Conservation (phyloP, 805 yeast genomes). For the Yarrowia sp. region DNA sequence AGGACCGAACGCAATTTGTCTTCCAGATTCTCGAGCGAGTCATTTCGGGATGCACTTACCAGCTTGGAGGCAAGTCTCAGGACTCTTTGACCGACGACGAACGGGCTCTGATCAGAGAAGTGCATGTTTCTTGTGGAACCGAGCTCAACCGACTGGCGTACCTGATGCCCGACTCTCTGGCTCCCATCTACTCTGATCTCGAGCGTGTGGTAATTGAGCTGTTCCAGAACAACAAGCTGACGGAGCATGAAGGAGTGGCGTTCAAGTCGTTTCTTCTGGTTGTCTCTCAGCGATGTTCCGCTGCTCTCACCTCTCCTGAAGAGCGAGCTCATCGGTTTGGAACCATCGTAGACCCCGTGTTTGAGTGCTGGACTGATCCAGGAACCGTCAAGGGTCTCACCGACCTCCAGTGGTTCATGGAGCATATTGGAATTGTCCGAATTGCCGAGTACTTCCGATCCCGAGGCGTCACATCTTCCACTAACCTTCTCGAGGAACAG, state of each 20-base stretch:
- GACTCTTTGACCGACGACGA: conserved; percentile 67
- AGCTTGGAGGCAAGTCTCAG: conserved; percentile 57
- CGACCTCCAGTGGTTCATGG: conserved; percentile 98
- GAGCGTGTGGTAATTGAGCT: conserved; percentile 81
- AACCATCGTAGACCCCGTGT: conserved; percentile 90
- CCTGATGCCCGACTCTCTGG: conserved; percentile 90
- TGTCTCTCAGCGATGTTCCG: conserved; percentile 79
- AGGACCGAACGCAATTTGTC: conserved; percentile 75
- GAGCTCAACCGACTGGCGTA: conserved; percentile 93
- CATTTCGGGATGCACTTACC: conserved; percentile 84
- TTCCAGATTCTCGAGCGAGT: conserved; percentile 85
- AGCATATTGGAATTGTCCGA: conserved; percentile 89
- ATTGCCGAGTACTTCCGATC: conserved; percentile 89
- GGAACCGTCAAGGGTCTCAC: conserved; percentile 86
- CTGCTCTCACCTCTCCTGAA: conserved; percentile 49
- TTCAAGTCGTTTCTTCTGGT: conserved; percentile 91
- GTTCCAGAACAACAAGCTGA: conserved; percentile 70
- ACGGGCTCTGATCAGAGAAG: conserved; percentile 80
- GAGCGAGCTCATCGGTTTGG: conserved; percentile 80
- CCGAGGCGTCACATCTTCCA: conserved; percentile 77
- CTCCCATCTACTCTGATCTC: conserved; percentile 78
- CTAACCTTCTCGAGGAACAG: conserved; percentile 74
- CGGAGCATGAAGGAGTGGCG: conserved; percentile 91
- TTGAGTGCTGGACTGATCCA: conserved; percentile 91
- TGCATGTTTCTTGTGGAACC: conserved; percentile 91